These are phyloP conservation scores for Pugionium dolabratum DNA, from an alignment of 345 rosid genomes.

Conservation along the genomic window DNA sequence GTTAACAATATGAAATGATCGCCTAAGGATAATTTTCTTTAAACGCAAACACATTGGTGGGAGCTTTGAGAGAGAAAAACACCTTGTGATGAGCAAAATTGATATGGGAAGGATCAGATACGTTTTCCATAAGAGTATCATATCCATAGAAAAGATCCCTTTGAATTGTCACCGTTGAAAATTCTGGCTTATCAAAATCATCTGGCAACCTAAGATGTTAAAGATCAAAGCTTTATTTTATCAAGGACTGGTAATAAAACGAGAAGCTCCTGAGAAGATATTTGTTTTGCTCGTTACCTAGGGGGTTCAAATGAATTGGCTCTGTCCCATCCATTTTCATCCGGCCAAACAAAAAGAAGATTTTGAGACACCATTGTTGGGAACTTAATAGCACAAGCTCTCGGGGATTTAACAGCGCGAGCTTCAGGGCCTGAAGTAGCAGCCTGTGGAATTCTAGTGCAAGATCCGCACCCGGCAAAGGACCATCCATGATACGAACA, in stretches of 20 bases:
- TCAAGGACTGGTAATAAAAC: background rate
- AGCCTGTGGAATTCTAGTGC: slow-evolving; percentile 89
- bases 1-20: slow-evolving; percentile 20
- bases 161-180: slow-evolving; percentile 84
- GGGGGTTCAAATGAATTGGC: slow-evolving; percentile 76
- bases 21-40: background rate
- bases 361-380: slow-evolving; percentile 95
- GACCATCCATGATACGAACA: slow-evolving; percentile 99
- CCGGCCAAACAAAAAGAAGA: slow-evolving; percentile 97
- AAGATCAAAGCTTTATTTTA: slow-evolving; percentile 1
- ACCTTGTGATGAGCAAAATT: slow-evolving; percentile 99
- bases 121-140: slow-evolving; percentile 97
- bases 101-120: slow-evolving; percentile 97
- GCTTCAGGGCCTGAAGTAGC: slow-evolving; percentile 89
- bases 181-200: slow-evolving; percentile 83
- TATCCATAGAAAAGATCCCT: slow-evolving; percentile 91
- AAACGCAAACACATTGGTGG: background rate
- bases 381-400: slow-evolving; percentile 77
- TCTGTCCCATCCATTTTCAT: slow-evolving; percentile 82
- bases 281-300: slow-evolving; percentile 40
- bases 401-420: slow-evolving; percentile 74
- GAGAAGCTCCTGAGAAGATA: background rate
- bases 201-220: slow-evolving; percentile 70
- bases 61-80: background rate
- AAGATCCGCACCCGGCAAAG: slow-evolving; percentile 83